Base-by-base conservation (phyloP, 2,329 filamentous ascomycete species). In the Ustulina deusta region DNA sequence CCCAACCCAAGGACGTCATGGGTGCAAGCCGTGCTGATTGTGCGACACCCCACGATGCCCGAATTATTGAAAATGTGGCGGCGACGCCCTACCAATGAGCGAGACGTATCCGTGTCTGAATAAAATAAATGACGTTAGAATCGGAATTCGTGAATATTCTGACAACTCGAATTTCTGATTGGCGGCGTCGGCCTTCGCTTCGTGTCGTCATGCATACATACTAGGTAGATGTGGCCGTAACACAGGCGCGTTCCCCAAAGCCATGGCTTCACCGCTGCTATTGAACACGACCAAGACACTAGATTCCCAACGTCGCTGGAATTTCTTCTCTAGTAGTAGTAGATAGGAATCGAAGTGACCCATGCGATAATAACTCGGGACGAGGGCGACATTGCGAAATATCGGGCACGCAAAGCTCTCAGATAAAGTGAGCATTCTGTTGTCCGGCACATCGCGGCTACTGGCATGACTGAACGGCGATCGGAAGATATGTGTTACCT, bases 221-320 rank as follows among this genome's bases (percentile, higher is more conserved):
- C n/a, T n/a, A n/a, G n/a, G n/a, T n/a, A 6, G 25, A 40, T 20
- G 6, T 9, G 34, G 17, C 20, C 51, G 51, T 13, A 32, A 40
- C 10, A 20, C 46, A 32, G 15, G 40, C 36, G 10, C n/a, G n/a
- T 57, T 32, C 15, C 15, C 48, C 22, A 20, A 29, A 20, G 1
- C 15, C 20, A 52, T 20, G n/a, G 54, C 20, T 38, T 52, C n/a
- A 58, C 20, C 27, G 32, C 44, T 46, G n/a, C 48, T 51, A 36
- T 46, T 7, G 3, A 52, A 15, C 9, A 22, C 11, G 17, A n/a
- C 22, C 11, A 52, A 49, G 34, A 36, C 36, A 56, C 29, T 11
- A 27, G 22, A 9, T 27, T 56, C 20, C 3, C 27, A 7, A 42
- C 15, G 3, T 11, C 3, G n/a, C 6, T 6, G 3, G 44, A 9